Base-by-base conservation (phyloP, 177 flowering plant genomes). In the Tripterygium wilfordii region DNA sequence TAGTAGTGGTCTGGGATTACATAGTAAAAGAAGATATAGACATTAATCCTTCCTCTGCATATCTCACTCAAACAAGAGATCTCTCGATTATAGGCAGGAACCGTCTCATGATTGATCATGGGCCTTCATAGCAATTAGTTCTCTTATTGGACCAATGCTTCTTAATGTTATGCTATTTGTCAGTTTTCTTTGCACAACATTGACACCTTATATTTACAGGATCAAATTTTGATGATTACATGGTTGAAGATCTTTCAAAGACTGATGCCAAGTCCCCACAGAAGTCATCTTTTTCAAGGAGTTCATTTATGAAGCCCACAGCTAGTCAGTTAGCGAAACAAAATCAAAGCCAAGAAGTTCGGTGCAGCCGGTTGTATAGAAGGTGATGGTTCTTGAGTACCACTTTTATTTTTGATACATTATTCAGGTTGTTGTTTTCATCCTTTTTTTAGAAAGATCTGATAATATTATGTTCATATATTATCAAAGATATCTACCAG, bases 261-360 rank as follows among this genome's bases (percentile, higher is more conserved):
- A n/a, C 37, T 2, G 63, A 65, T 45, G 1, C 50, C 12, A 70
- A 63, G 48, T 45, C 66, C 8, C 13, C 5, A 12, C 21, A 12
- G 3, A 69, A 60, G 51, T 23, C 62, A 48, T 51, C 45, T 25
- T n/a, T 29, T 18, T n/a, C 58, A 30, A 61, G 58, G 57, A 57
- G 59, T 51, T 71, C 79, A 33, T 56, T 78, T 6, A 73, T 73
- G 78, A 73, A 65, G 29, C 87, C 87, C n/a, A 80, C 87, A 25
- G 83, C 79, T 18, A 75, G 83, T 56, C 66, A 63, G 15, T 62
- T 80, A 60, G 87, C 87, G 37, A 80, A 76, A 58, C 71, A 59
- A 59, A 64, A 59, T 42, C 45, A 49, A 19, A 36, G 30, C 8
- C 35, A 20, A 36, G 62, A 53, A 37, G 38, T 42, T 19, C 47